Percentiles rank a stretch among this genome's conserved stretches.
Evolutionary conservation across 2,329 filamentous ascomycete genomes (phyloP).

Genomic region (Xenoacremonium recifei): DNA sequence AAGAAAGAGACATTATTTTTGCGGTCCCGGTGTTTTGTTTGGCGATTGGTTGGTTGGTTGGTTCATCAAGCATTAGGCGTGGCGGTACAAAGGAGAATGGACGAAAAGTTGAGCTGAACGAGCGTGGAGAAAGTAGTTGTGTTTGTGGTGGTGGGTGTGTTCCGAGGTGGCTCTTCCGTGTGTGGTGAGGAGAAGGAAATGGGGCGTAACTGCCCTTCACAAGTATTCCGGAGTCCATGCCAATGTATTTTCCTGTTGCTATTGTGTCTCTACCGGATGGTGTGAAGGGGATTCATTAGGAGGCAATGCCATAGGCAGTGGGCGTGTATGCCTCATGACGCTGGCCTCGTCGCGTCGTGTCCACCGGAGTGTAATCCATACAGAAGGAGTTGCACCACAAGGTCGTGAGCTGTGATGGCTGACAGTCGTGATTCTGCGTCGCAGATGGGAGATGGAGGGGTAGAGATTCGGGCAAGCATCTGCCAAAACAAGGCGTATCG

Average conservation of each 20-base stretch:
- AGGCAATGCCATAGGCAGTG: conserved; percentile 14
- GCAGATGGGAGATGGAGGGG: conserved; percentile 1
- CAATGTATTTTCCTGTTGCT: too few species aligned
- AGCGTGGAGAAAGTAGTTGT: too few species aligned
- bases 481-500: conserved; percentile 4
- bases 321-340: conserved; percentile 8
- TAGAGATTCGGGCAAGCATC: neutral
- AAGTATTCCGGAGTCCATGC: too few species aligned
- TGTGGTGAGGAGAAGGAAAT: too few species aligned
- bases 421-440: conserved; percentile 5
- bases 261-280: too few species aligned
- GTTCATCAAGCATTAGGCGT: conserved; percentile 11
- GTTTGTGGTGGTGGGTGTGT: too few species aligned
- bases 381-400: conserved; percentile 2
- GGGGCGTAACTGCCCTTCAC: too few species aligned
- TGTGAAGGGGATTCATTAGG: conserved; percentile 26
- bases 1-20: conserved; percentile 9
- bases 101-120: conserved; percentile 12
- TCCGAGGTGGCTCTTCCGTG: too few species aligned
- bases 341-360: conserved; percentile 8
- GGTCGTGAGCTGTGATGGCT: conserved; percentile 6
- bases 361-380: conserved; percentile 4
- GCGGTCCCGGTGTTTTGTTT: conserved; percentile 8
- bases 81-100: conserved; percentile 1
- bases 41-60: neutral